Evolutionary conservation across 2,329 filamentous ascomycete genomes (phyloP).

Genomic region (Aspergillus ibericus): DNA sequence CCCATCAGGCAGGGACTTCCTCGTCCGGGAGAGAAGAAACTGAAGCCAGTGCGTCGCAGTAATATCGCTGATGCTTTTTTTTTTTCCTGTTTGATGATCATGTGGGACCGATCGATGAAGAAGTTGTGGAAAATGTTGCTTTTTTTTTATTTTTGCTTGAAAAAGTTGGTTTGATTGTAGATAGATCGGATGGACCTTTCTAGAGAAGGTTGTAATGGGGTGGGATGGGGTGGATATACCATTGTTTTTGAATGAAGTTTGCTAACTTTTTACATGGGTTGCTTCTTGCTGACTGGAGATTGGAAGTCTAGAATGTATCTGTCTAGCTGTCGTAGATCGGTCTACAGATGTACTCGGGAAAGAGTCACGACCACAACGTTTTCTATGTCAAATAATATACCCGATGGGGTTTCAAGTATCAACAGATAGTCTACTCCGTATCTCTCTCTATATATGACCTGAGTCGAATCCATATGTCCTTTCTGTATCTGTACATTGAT

Average conservation of each 20-base stretch:
- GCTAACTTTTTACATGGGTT: too few relatives aligned
- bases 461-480: background rate
- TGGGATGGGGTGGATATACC: too few relatives aligned
- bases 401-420: background rate
- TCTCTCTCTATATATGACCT: background rate
- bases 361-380: too few relatives aligned
- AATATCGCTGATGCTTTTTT: background rate
- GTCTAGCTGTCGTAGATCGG: too few relatives aligned
- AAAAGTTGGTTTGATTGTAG: background rate
- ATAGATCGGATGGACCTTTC: background rate
- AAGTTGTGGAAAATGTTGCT: background rate
- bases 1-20: background rate
- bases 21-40: background rate
- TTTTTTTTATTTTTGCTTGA: background rate
- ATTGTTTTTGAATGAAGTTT: too few relatives aligned
- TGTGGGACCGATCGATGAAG: background rate
- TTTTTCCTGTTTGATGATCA: background rate
- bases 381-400: background rate
- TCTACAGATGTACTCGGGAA: too few relatives aligned
- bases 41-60: background rate
- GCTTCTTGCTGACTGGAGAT: too few relatives aligned
- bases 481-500: background rate
- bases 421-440: background rate
- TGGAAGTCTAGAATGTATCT: too few relatives aligned
- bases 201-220: too few relatives aligned